Evolutionary conservation across 257 asterid species (phyloP).

Genomic region (Linaria vulgaris): DNA sequence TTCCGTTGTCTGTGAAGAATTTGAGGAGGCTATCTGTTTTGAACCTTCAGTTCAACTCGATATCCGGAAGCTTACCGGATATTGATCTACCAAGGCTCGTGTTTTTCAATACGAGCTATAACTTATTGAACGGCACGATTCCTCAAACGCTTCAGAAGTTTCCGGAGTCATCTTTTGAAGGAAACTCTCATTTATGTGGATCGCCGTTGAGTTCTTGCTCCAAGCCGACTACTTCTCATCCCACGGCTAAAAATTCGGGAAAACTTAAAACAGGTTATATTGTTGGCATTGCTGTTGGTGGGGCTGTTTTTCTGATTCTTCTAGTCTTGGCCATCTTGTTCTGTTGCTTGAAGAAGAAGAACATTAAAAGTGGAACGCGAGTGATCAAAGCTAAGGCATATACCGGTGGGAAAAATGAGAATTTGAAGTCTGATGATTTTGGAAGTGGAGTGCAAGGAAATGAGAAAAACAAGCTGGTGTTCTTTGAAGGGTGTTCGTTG

Average conservation of each 20-base stretch:
- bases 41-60: constrained; percentile 58
- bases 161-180: constrained; percentile 61
- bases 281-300: constrained; percentile 51
- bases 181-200: constrained; percentile 70
- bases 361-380: constrained; percentile 27
- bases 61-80: constrained; percentile 61
- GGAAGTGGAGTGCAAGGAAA: constrained; percentile 93
- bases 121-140: constrained; percentile 59
- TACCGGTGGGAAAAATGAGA: constrained; percentile 50
- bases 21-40: constrained; percentile 51
- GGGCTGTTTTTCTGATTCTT: constrained; percentile 36
- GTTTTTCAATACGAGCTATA: constrained; percentile 62
- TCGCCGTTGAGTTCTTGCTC: constrained; percentile 52
- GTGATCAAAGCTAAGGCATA: constrained; percentile 58
- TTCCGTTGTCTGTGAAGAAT: constrained; percentile 41
- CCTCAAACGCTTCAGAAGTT: constrained; percentile 65
- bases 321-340: constrained; percentile 31
- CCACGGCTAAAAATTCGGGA: constrained; percentile 19
- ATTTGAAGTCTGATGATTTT: constrained; percentile 72
- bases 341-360: constrained; percentile 63
- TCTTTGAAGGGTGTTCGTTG: constrained; percentile 67
- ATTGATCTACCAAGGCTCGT: constrained; percentile 51
- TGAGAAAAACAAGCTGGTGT: constrained; percentile 80
- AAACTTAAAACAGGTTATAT: constrained; percentile 45
- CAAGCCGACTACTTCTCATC: constrained; percentile 39